phyloP scores from a whole-genome alignment of 1,284 basidiomycete species.

The Moniliella sp. region DNA sequence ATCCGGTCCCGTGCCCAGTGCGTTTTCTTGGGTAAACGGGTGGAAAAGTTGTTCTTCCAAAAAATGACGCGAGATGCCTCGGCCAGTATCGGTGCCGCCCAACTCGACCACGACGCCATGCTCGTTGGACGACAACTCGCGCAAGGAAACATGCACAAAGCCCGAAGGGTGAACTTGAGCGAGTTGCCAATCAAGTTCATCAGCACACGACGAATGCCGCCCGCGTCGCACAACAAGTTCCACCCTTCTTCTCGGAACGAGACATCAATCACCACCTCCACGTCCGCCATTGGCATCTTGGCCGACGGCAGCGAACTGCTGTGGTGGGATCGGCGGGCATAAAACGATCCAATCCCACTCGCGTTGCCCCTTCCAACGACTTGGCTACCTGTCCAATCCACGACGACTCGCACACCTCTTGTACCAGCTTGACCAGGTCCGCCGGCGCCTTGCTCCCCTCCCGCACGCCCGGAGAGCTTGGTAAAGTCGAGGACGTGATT shows the following conservation, averaged over 20 bases:
- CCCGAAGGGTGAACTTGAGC: slow-evolving; percentile 71
- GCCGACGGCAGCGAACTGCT: no score
- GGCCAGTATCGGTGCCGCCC: slow-evolving; percentile 69
- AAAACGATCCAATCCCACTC: slow-evolving; percentile 64
- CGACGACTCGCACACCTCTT: slow-evolving; percentile 80
- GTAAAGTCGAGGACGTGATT: slow-evolving; percentile 93
- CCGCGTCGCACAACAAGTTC: slow-evolving; percentile 69
- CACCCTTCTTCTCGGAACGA: slow-evolving; percentile 55
- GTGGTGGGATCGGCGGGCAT: slow-evolving; percentile 44
- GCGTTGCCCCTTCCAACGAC: slow-evolving; percentile 37
- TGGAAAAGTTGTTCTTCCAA: slow-evolving; percentile 75
- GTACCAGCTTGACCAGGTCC: slow-evolving; percentile 68
- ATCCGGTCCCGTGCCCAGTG: slow-evolving; percentile 76
- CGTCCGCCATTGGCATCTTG: slow-evolving; percentile 36
- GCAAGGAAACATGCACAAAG: slow-evolving; percentile 63
- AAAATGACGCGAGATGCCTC: slow-evolving; percentile 37
- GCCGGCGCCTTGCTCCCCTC: slow-evolving; percentile 12
- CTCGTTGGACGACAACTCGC: slow-evolving; percentile 46
- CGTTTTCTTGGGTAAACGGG: slow-evolving; percentile 75
- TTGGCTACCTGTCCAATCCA: slow-evolving; percentile 73
- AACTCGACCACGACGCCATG: slow-evolving; percentile 56
- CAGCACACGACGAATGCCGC: slow-evolving; percentile 67
- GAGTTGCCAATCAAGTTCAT: slow-evolving; percentile 90
- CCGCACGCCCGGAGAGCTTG: slow-evolving; percentile 59
- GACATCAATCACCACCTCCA: slow-evolving; percentile 74